Percentiles rank a stretch among this genome's conserved stretches.
These are phyloP conservation scores for Ustilago bromivora DNA, from an alignment of 1,284 basidiomycete genomes.

Conservation along the genomic window DNA sequence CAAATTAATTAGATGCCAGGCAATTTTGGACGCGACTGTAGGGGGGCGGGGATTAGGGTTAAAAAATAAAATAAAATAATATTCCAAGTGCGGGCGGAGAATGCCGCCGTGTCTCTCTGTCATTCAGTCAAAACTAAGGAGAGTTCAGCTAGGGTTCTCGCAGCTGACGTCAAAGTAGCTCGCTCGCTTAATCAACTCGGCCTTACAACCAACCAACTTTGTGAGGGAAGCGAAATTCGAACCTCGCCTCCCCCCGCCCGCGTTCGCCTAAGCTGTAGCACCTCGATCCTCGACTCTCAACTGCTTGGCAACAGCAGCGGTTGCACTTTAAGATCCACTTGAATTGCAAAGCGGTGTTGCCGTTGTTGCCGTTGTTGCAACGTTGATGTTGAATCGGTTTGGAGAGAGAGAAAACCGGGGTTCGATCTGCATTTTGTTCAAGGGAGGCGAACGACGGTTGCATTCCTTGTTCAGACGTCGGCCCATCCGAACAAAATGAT, in stretches of 20 bases:
- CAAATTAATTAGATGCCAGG: too few relatives aligned
- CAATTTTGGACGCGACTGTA: too few relatives aligned
- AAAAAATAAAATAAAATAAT: not conserved
- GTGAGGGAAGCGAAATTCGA: constrained; percentile 2
- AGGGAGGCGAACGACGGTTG: not conserved
- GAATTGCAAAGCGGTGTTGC: not conserved
- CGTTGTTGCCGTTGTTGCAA: not conserved
- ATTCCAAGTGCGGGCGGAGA: not conserved
- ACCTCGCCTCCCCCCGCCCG: not conserved
- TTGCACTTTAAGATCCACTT: not conserved
- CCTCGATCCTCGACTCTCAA: not conserved
- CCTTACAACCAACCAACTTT: constrained; percentile 13
- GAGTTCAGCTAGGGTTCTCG: not conserved
- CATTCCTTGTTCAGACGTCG: not conserved
- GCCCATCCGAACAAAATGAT: not conserved
- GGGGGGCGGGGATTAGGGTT: too few relatives aligned
- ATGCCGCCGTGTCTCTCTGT: not conserved
- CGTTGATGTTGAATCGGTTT: not conserved
- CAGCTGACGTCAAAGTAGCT: constrained; percentile 15
- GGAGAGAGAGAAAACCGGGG: not conserved
- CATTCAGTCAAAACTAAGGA: not conserved
- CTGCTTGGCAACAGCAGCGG: not conserved
- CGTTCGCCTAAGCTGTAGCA: too few relatives aligned
- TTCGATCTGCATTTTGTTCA: not conserved
- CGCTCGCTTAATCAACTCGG: constrained; percentile 26